phyloP scores from a whole-genome alignment of 2,329 filamentous ascomycete genomes.

The Dactylellina haptotyla region DNA sequence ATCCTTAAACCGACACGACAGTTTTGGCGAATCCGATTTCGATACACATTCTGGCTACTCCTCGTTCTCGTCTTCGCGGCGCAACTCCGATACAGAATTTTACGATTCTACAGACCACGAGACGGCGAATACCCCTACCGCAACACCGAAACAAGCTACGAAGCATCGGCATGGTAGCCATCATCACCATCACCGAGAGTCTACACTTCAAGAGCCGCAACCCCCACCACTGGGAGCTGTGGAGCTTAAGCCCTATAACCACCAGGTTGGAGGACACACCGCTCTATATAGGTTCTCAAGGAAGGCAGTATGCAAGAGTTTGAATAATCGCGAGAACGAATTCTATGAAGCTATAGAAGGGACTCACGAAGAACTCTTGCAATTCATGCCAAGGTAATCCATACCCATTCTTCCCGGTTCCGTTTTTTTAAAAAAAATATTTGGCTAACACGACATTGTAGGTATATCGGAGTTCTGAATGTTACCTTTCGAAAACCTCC shows the following conservation, averaged over 20 bases:
- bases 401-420: conserved; percentile 27
- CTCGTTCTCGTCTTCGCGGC: conserved; percentile 56
- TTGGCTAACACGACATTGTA: conserved; percentile 61
- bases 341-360: conserved; percentile 97
- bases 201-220: conserved; percentile 32
- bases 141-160: conserved; percentile 57
- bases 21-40: conserved; percentile 62
- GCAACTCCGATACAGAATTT: conserved; percentile 62
- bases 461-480: conserved; percentile 94
- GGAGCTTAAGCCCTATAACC: conserved; percentile 93
- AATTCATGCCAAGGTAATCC: conserved; percentile 84
- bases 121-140: conserved; percentile 59
- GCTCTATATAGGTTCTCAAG: conserved; percentile 96
- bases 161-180: conserved; percentile 59
- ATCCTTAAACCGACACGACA: conserved; percentile 61
- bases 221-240: conserved; percentile 81
- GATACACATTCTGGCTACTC: conserved; percentile 56
- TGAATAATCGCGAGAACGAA: conserved; percentile 97
- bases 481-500: conserved; percentile 75
- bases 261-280: conserved; percentile 96
- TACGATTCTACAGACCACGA: conserved; percentile 61
- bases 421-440: background rate
- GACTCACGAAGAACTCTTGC: conserved; percentile 86
- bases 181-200: conserved; percentile 56
- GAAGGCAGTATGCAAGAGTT: conserved; percentile 94